phyloP scores from a whole-genome alignment of 139 green algal species.

The Edaphochlamys debaryana region DNA sequence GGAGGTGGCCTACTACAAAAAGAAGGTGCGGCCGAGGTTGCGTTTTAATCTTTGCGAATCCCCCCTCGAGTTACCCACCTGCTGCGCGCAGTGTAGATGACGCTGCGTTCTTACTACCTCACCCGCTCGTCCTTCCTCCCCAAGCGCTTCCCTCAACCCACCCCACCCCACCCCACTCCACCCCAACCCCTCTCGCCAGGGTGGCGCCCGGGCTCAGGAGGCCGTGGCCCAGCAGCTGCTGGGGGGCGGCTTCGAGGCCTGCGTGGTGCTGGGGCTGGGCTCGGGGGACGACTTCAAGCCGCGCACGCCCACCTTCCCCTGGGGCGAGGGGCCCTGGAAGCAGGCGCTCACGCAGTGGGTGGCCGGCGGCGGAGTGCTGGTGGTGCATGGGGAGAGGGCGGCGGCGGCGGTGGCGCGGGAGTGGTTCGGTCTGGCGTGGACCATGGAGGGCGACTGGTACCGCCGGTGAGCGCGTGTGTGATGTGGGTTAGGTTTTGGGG shows the following conservation, averaged over 20 bases:
- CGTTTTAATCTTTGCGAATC: too few relatives aligned
- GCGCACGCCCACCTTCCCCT: constrained; percentile 1
- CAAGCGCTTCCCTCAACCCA: too few relatives aligned
- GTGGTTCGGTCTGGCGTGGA: constrained; percentile 19
- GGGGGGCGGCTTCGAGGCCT: not conserved
- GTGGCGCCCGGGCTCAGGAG: too few relatives aligned
- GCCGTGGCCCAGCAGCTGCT: not conserved
- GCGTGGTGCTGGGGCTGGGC: constrained; percentile 18
- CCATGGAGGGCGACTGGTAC: constrained; percentile 28
- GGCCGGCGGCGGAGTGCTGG: constrained; percentile 6
- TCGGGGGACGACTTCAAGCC: constrained; percentile 16
- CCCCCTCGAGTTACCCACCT: too few relatives aligned
- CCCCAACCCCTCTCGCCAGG: too few relatives aligned
- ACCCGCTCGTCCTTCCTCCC: too few relatives aligned
- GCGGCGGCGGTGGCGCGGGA: constrained; percentile 13
- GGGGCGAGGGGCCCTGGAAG: constrained; percentile 3
- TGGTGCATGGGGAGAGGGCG: constrained; percentile 21
- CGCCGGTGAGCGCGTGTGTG: not conserved
- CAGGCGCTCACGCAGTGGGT: constrained; percentile 16
- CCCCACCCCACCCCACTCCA: too few relatives aligned
- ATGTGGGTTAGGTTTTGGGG: not conserved
- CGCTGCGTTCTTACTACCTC: too few relatives aligned
- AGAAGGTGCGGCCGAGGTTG: too few relatives aligned
- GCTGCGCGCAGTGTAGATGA: too few relatives aligned
- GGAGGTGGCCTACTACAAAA: not conserved